Base-by-base conservation (phyloP, 2,329 filamentous ascomycete species). In the Neobulgaria alba region DNA sequence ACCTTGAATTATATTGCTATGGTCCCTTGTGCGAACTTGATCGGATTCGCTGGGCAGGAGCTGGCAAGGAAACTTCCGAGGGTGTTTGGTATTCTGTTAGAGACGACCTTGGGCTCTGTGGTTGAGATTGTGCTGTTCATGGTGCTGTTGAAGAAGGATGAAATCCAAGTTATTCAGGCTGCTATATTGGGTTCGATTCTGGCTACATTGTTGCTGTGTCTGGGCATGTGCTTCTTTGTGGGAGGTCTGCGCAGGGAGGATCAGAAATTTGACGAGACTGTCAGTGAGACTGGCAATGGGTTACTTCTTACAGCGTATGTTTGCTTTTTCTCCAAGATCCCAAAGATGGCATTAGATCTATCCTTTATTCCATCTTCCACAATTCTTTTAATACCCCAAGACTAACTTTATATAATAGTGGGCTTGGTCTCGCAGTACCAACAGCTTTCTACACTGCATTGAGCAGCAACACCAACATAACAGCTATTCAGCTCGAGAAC, bases 111-210 rank as follows among this genome's bases (percentile, higher is more conserved):
- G 39, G 84, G 82, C 2, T 85, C 82, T 1, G 63, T 88, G 9
- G 85, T 92, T 37, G 86, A 93, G 58, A 81, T 93, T 43, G 74
- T 93, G 33, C 66, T 93, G 17, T 90, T 93, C 63, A 82, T 90
- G 68, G 75, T 89, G 2, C 65, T 93, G 31, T 69, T 92, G 3
- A 60, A 57, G 5, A 61, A 66, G 2, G 48, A 67, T 38, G 61
- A 67, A 59, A 79, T 81, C 45, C 69, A 72, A 14, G 82, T 92
- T 52, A 85, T 92, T 52, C 77, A 85, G 57, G 84, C 85, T 38
- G 86, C 87, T 16, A 89, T 93, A 39, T 65, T 93, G 0, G 86
- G 87, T 23, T 90, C 85, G 0, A 83, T 93, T 30, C 62, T 93
- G 21, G 85, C 86, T n/a, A 93, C 87, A 26, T 72, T 92, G 64